Evolutionary conservation across 768 basidiomycete species (phyloP).

Genomic region (Serendipita sp.): DNA sequence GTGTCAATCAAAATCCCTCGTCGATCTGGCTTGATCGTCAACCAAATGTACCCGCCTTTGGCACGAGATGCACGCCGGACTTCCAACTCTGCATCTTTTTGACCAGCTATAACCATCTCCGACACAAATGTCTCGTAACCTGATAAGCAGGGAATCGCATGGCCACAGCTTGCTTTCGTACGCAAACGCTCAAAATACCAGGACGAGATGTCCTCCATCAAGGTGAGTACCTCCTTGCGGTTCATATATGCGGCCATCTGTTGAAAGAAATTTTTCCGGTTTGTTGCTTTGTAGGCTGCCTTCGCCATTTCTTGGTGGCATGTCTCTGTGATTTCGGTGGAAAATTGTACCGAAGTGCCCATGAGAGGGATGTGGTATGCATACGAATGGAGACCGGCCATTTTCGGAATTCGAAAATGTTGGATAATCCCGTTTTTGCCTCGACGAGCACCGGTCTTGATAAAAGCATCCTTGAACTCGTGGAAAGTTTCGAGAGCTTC

Average conservation of each 20-base stretch:
- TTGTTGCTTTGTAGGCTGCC: constrained; percentile 19
- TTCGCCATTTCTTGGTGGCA: constrained; percentile 32
- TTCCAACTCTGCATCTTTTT: not conserved
- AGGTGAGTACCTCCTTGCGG: constrained; percentile 20
- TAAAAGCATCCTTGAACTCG: constrained; percentile 21
- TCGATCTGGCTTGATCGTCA: constrained; percentile 2
- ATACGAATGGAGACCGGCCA: constrained; percentile 21
- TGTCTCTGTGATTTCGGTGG: constrained; percentile 22
- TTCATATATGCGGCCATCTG: constrained; percentile 28
- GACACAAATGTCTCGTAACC: not conserved
- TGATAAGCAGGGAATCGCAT: not conserved
- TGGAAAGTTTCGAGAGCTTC: constrained; percentile 20
- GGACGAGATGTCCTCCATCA: constrained; percentile 8
- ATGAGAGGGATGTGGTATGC: constrained; percentile 13
- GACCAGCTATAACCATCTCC: not conserved
- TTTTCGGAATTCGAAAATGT: constrained; percentile 25
- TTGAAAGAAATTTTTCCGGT: constrained; percentile 21
- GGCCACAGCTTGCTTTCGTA: not conserved
- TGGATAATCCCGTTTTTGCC: constrained; percentile 17
- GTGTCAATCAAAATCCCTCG: constrained; percentile 13
- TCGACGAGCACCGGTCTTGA: constrained; percentile 16
- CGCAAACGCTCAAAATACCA: not conserved
- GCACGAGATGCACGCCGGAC: not conserved
- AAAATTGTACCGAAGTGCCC: constrained; percentile 22
- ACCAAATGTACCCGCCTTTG: not conserved